phyloP scores from a whole-genome alignment of 164 flowering plant species.

The Cinnamomum chago region DNA sequence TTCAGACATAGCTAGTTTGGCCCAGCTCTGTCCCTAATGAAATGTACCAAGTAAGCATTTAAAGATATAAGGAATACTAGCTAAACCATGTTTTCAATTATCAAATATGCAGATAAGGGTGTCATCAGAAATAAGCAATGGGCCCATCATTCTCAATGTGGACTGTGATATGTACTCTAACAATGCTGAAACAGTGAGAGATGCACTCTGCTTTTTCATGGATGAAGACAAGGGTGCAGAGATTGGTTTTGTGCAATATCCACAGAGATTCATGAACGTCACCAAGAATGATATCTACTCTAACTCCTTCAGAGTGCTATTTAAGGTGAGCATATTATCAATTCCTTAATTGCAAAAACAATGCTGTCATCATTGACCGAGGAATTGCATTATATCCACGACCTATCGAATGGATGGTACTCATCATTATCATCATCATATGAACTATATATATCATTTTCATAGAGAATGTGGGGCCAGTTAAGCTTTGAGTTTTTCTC shows the following conservation, averaged over 20 bases:
- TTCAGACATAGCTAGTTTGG: too few relatives aligned
- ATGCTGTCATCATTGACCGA: too few relatives aligned
- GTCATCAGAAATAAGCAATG: constrained; percentile 31
- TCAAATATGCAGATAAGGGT: constrained; percentile 29
- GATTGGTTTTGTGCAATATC: constrained; percentile 34
- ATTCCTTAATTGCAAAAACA: neutral
- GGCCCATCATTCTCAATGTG: constrained; percentile 30
- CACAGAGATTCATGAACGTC: constrained; percentile 23
- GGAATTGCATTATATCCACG: too few relatives aligned
- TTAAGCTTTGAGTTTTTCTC: too few relatives aligned
- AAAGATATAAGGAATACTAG: neutral
- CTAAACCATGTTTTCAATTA: too few relatives aligned
- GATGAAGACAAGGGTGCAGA: constrained; percentile 33
- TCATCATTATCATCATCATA: too few relatives aligned
- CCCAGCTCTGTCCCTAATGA: too few relatives aligned
- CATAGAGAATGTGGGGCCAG: too few relatives aligned
- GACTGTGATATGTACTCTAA: constrained; percentile 44
- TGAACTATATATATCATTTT: too few relatives aligned
- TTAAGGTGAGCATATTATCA: constrained; percentile 1
- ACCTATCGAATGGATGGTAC: too few relatives aligned
- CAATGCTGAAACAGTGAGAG: constrained; percentile 30
- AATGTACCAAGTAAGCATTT: neutral
- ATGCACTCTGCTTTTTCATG: constrained; percentile 37
- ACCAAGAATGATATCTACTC: constrained; percentile 26
- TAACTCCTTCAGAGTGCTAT: neutral